phyloP scores from a whole-genome alignment of 1,284 basidiomycete genomes.

The Ceratobasidium sp. region DNA sequence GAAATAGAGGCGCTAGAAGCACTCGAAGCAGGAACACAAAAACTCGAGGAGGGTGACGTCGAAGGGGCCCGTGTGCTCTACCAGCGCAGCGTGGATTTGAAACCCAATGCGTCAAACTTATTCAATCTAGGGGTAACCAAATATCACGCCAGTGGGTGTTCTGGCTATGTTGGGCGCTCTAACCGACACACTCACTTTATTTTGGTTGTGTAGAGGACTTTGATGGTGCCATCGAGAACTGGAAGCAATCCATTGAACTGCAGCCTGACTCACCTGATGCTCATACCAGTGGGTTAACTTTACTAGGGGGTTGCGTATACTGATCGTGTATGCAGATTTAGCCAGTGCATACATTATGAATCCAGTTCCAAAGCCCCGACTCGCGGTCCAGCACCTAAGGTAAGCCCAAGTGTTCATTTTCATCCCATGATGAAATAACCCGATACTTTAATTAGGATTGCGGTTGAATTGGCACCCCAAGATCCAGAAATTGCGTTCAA shows the following conservation, averaged over 20 bases:
- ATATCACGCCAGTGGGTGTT: slow-evolving; percentile 77
- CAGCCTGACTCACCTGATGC: slow-evolving; percentile 87
- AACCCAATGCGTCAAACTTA: slow-evolving; percentile 72
- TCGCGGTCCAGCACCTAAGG: slow-evolving; percentile 87
- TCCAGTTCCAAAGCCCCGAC: slow-evolving; percentile 80
- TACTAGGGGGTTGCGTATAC: slow-evolving; percentile 38
- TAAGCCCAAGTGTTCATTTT: slow-evolving; percentile 53
- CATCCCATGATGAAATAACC: slow-evolving; percentile 45
- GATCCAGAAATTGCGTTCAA: slow-evolving; percentile 96
- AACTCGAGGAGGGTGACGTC: slow-evolving; percentile 89
- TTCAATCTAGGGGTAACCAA: slow-evolving; percentile 89
- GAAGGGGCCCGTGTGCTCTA: slow-evolving; percentile 79
- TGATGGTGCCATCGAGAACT: slow-evolving; percentile 79
- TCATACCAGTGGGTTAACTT: slow-evolving; percentile 76
- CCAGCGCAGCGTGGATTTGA: slow-evolving; percentile 78
- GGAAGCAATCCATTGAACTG: slow-evolving; percentile 83
- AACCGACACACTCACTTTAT: slow-evolving; percentile 20
- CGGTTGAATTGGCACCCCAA: slow-evolving; percentile 82
- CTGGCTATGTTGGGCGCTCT: slow-evolving; percentile 41
- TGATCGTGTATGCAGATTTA: slow-evolving; percentile 63
- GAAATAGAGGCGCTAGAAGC: slow-evolving; percentile 80
- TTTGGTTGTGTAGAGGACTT: slow-evolving; percentile 70
- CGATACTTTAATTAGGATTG: slow-evolving; percentile 62
- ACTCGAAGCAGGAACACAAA: slow-evolving; percentile 84
- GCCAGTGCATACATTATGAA: slow-evolving; percentile 94